These are phyloP conservation scores for Zea luxurians DNA, from an alignment of 176 grass and related monocot genomes.

Conservation along the genomic window DNA sequence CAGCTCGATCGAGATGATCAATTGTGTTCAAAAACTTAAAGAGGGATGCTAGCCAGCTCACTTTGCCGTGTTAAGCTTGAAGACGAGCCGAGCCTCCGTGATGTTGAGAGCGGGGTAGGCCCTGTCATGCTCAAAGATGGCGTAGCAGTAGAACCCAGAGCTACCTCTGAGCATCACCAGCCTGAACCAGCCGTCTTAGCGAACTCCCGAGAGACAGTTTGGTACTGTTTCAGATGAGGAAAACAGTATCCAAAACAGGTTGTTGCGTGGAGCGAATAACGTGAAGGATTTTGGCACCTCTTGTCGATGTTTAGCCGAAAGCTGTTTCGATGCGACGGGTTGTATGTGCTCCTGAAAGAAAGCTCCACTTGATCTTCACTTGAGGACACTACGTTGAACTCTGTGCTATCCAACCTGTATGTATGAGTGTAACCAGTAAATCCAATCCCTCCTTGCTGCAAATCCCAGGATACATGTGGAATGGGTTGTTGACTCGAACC, in stretches of 20 bases:
- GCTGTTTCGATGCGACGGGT: conserved; percentile 35
- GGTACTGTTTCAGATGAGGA: not conserved
- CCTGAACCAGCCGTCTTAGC: conserved; percentile 35
- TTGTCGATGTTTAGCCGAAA: conserved; percentile 54
- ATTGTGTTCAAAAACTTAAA: not conserved
- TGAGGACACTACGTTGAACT: conserved; percentile 48
- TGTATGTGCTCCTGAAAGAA: conserved; percentile 66
- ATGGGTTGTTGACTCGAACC: not conserved
- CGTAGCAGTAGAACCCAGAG: conserved; percentile 78
- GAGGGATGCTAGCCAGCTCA: not conserved
- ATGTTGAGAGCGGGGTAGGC: conserved; percentile 49
- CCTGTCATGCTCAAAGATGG: conserved; percentile 54
- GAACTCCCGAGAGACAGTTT: not conserved
- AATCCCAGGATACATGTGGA: not conserved
- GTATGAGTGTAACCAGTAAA: not conserved
- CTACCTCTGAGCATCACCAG: conserved; percentile 54
- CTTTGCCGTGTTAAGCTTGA: conserved; percentile 53
- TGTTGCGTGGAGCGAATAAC: too few relatives aligned
- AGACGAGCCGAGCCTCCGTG: conserved; percentile 38
- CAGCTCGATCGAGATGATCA: not conserved
- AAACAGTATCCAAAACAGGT: not conserved
- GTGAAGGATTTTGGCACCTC: conserved; percentile 33
- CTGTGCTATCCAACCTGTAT: conserved; percentile 55
- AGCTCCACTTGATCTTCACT: conserved; percentile 61
- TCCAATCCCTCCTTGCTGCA: not conserved